phyloP scores from a whole-genome alignment of 495 filamentous ascomycete genomes.

The Neurospora sp. region DNA sequence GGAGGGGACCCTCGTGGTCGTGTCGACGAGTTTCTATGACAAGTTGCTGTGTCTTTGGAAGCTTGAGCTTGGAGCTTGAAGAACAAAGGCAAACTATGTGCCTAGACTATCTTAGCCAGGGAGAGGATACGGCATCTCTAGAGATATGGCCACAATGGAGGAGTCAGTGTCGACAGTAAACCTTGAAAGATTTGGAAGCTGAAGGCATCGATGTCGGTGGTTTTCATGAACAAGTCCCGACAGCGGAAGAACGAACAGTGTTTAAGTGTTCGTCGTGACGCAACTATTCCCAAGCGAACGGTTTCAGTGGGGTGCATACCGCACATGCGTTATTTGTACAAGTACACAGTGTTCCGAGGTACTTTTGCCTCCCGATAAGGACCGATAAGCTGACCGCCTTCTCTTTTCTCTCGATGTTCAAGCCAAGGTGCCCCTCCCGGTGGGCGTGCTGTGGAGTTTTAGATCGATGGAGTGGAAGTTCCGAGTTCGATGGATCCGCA shows the following conservation, averaged over 20 bases:
- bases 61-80: constrained; percentile 15
- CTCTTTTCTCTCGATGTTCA: not conserved
- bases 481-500: not conserved
- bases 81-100: not conserved
- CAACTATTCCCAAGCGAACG: not conserved
- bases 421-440: not conserved
- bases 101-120: too few relatives aligned
- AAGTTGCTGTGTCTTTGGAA: constrained; percentile 71
- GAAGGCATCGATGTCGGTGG: not conserved
- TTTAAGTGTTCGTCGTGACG: not conserved
- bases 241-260: not conserved
- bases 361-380: not conserved
- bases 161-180: not conserved
- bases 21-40: constrained; percentile 91
- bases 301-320: not conserved
- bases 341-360: not conserved
- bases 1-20: constrained; percentile 31
- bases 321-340: not conserved
- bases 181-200: too few relatives aligned
- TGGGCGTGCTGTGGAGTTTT: not conserved
- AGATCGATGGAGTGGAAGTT: not conserved
- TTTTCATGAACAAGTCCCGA: not conserved
- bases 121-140: not conserved
- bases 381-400: not conserved
- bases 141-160: not conserved